Percentiles rank a stretch among this genome's conserved stretches.
Evolutionary conservation across 441 rosid genomes (phyloP).

Genomic region (Adansonia grandidieri): DNA sequence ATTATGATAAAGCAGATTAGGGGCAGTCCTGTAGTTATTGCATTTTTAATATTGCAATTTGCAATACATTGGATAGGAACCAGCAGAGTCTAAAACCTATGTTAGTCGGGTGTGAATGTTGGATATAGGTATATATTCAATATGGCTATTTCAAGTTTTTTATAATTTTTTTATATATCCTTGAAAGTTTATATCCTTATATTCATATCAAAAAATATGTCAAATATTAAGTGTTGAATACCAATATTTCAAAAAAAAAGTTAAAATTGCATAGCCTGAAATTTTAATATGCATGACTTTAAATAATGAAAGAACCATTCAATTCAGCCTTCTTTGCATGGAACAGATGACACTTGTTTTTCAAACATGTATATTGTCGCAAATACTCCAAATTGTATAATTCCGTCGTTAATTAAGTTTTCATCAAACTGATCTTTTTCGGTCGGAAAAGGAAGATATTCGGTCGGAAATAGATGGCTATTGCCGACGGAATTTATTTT

Average conservation of each 20-base stretch:
- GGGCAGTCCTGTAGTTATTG: neutral
- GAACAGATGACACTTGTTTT: neutral
- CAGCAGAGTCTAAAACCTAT: neutral
- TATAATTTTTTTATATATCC: too few species aligned
- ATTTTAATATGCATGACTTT: neutral
- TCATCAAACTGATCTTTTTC: too few species aligned
- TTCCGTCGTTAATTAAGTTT: too few species aligned
- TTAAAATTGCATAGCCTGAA: too few species aligned
- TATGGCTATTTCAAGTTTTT: too few species aligned
- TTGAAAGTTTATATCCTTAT: too few species aligned
- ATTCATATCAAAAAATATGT: too few species aligned
- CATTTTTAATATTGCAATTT: neutral
- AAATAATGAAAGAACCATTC: neutral
- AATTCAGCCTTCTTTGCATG: neutral
- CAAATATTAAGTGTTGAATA: too few species aligned
- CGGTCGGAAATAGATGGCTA: neutral
- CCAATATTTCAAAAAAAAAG: too few species aligned
- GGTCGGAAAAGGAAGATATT: neutral
- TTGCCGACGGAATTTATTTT: too few species aligned
- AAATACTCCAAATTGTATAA: neutral
- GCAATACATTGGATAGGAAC: neutral
- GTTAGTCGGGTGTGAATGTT: too few species aligned
- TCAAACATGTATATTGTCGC: neutral
- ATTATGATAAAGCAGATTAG: neutral
- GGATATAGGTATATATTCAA: too few species aligned